Percentiles rank a stretch among this genome's conserved stretches.
phyloP scores from a whole-genome alignment of 495 filamentous ascomycete genomes.

The Trichodelitschia bisporula region DNA sequence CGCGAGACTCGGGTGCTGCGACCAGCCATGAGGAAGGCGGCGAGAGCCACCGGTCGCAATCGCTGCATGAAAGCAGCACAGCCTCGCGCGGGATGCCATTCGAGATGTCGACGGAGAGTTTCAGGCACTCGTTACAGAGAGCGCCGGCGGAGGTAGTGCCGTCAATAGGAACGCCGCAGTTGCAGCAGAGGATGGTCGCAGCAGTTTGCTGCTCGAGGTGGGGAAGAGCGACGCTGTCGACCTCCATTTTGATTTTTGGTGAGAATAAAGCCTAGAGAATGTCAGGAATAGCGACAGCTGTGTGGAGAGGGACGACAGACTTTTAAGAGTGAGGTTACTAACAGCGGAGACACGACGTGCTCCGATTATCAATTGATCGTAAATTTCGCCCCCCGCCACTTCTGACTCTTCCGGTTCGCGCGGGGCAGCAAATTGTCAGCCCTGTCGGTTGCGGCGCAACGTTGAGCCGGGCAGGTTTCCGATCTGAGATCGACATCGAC shows the following conservation, averaged over 20 bases:
- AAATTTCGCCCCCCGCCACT: too few relatives aligned
- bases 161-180: slow-evolving; percentile 84
- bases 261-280: too few relatives aligned
- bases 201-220: neutral
- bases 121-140: slow-evolving; percentile 83
- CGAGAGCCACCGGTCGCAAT: slow-evolving; percentile 84
- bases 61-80: slow-evolving; percentile 58
- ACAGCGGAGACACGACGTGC: too few relatives aligned
- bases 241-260: neutral
- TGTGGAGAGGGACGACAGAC: too few relatives aligned
- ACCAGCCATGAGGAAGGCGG: slow-evolving; percentile 69
- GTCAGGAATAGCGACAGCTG: too few relatives aligned
- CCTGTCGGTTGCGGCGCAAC: too few relatives aligned
- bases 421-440: too few relatives aligned
- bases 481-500: too few relatives aligned
- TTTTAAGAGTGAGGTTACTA: too few relatives aligned
- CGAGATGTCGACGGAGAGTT: slow-evolving; percentile 81
- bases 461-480: too few relatives aligned
- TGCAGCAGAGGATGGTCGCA: slow-evolving; percentile 70
- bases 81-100: slow-evolving; percentile 72
- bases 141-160: slow-evolving; percentile 70
- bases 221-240: neutral
- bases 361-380: too few relatives aligned
- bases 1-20: slow-evolving; percentile 61
- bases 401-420: too few relatives aligned